Evolutionary conservation across 352 stramenopile genomes (phyloP), one percentile per base, ranked within the genome.

Genomic region (Thraustochytrium sp.): DNA sequence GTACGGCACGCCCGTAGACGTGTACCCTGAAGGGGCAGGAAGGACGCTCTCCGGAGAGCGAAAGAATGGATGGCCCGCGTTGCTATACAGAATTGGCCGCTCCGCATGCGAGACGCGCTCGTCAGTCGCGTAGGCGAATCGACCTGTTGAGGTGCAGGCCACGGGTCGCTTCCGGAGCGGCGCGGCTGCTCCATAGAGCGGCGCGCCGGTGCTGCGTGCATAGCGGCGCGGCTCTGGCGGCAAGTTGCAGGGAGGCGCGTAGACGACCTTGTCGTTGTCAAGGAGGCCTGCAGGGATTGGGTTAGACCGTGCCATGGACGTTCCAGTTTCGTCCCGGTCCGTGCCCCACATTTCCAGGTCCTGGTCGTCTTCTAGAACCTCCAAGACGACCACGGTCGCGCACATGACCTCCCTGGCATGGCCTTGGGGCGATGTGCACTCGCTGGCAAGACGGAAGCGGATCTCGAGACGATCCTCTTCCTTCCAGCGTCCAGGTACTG

Each of bases 191-290:
- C 36, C 36, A 36, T 77, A 77, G 11, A 62, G 13, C 13, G 65
- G 65, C 2, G 31, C 18, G 16, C 65, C 36, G 1, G 65, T 38
- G 11, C 31, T 5, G 29, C 8, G 36, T 2, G n/a, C 46, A 26
- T 62, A 77, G 23, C 21, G 23, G 26, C 23, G 11, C 9, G 65
- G 65, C 1, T 36, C 31, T 18, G 65, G 65, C 34, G 65, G 65
- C 18, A 77, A 77, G n/a, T 77, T 77, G 23, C 42, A 55, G 23
- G 65, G 65, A 26, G 65, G 65, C 9, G 65, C 42, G 26, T 55
- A 77, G 31, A 77, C 18, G 11, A 72, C 59, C 40, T 72, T 72
- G 9, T 31, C 59, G 40, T 72, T 46, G 36, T 31, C 40, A 49
- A 21, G 46, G 16, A 72, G 40, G 1, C 13, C 59, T 16, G 59